phyloP scores from a whole-genome alignment of 2,329 filamentous ascomycete species.

The Calonectria fujianensis region DNA sequence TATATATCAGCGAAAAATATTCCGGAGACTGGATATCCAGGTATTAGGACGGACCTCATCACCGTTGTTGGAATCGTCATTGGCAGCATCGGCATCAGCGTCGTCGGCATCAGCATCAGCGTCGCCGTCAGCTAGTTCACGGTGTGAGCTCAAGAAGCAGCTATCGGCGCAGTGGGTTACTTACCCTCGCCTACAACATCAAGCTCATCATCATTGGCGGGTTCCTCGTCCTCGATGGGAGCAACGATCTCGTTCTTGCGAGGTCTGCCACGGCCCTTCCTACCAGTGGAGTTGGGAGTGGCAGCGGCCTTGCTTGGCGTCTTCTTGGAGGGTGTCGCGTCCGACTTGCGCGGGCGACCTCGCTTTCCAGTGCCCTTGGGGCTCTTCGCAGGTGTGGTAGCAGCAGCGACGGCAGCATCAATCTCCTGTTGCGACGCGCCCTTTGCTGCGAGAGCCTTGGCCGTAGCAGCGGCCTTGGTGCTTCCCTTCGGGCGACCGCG shows the following conservation, averaged over 20 bases:
- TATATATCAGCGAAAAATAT: conserved; percentile 55
- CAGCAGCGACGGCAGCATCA: conserved; percentile 31
- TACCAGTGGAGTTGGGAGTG: conserved; percentile 46
- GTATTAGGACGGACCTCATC: conserved; percentile 52
- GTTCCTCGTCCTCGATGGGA: conserved; percentile 53
- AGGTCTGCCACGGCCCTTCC: conserved; percentile 59
- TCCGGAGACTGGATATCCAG: conserved; percentile 49
- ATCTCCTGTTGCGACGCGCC: conserved; percentile 31
- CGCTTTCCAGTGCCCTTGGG: conserved; percentile 52
- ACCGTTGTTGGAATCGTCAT: conserved; percentile 22
- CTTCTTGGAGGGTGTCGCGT: conserved; percentile 42
- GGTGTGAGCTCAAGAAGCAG: conserved; percentile 20
- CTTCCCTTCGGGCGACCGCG: conserved; percentile 69
- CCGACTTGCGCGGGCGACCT: conserved; percentile 58
- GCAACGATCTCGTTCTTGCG: conserved; percentile 53
- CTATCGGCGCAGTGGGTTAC: conserved; percentile 4
- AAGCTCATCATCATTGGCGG: conserved; percentile 32
- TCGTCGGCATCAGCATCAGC: conserved; percentile 46
- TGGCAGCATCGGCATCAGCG: conserved; percentile 40
- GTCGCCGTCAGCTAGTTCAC: conserved; percentile 44
- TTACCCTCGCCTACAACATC: conserved; percentile 45
- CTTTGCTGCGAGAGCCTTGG: conserved; percentile 41
- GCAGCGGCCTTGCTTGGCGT: conserved; percentile 34
- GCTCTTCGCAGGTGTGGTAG: conserved; percentile 34
- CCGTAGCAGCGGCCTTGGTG: conserved; percentile 53